Evolutionary conservation across 768 basidiomycete genomes (phyloP), one percentile per base, ranked within the genome.

Genomic region (Leucosporidium creatinivorum): DNA sequence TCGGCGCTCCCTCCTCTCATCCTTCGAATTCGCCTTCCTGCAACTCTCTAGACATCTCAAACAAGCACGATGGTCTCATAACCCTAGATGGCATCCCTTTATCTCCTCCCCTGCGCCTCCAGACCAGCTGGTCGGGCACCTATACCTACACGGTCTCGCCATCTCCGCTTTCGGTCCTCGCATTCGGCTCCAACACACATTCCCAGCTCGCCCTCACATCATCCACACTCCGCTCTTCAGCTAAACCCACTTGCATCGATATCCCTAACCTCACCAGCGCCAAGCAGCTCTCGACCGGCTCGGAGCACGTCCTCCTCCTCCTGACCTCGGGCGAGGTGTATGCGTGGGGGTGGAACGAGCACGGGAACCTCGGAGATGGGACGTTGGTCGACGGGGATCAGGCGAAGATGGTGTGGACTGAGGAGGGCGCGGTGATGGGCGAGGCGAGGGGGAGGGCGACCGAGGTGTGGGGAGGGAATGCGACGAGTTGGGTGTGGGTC

Each of bases 271-370:
- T 13, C 25, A 10, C 33, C 13, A 4, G 39, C 18, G 0, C 1
- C 18, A 13, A n/a, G 8, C 66, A 68, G 39, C 67, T 93, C 19
- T 84, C 83, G 0, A 89, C 88, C 65, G 92, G 93, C 25, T 91
- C 89, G 73, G 93, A 97, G 77, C 93, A 97, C 77, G 83, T 90
- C 4, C 78, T 96, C 13, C 74, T 77, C 21, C 48, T 60, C 60
- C 36, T 48, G 23, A 66, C 25, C 47, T 62, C n/a, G 28, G 17
- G 15, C 25, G 47, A 84, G 69, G 83, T 93, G 0, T 89, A 85
- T 84, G 89, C 85, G 0, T 96, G 93, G 90, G 94, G 94, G 0
- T 98, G 94, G 93, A 98, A 97, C 77, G 94, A 98, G 77, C 94
- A 97, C 76, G 94, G 94, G 10, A 98, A 96, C 77, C 81, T 97